Base-by-base conservation (phyloP, 129 eudicot species). In the Gnaphalium uliginosum region DNA sequence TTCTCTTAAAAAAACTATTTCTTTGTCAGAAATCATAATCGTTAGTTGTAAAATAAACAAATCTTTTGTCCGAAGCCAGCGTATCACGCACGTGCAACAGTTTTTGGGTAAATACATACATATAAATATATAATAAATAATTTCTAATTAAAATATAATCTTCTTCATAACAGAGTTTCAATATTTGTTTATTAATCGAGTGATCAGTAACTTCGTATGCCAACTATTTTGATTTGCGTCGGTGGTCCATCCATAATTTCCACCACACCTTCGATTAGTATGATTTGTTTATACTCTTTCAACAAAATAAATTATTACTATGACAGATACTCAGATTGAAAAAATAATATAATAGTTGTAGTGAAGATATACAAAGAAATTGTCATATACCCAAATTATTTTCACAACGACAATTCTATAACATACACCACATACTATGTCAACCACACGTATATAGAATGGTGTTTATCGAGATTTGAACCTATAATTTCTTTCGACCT, bases 81-180 rank as follows among this genome's bases (percentile, higher is more conserved):
- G 66, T 66, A 74, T 53, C 63, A 76, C 25, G 74, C 80, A 66
- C 74, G 67, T 76, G 80, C 41, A 76, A 53, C 37, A 76, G 17
- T 54, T 66, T 33, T 21, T 17, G 1, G n/a, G 11, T 63, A 6
- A 43, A 3, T 9, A 10, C 2, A 24, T 19, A 17, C 39, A 23
- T n/a, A n/a, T n/a, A n/a, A n/a, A n/a, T n/a, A n/a, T n/a, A n/a
- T n/a, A 21, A 67, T 17, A 9, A 18, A 67, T 41, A 15, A 0
- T 46, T 43, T 23, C 1, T 13, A 4, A 27, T 66, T 35, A 19
- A 32, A 66, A 66, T 66, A 66, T 35, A 37, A 8, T 35, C 18
- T 64, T 37, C 7, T 53, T 53, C 22, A 1, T 17, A 53, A 53
- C 19, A 18, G 59, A 19, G 23, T 53, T 41, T 41, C 48, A 41